Evolutionary conservation across 805 yeast genomes (phyloP).

Genomic region (Lipomyces orientalis): DNA sequence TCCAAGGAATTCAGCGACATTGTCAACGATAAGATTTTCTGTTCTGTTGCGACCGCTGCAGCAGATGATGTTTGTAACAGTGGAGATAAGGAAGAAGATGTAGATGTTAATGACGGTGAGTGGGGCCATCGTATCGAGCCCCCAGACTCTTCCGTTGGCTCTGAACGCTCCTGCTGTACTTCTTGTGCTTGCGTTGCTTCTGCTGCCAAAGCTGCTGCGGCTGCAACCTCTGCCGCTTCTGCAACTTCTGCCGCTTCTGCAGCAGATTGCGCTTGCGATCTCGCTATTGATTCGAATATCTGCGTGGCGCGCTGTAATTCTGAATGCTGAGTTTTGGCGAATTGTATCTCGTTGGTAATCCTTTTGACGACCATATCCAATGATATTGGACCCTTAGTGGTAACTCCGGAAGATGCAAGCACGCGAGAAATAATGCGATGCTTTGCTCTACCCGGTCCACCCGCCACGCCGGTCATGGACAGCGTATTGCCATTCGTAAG

Average conservation of each 20-base stretch:
- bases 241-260: slow-evolving; percentile 12
- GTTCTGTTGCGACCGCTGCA: slow-evolving; percentile 10
- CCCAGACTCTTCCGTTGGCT: not conserved
- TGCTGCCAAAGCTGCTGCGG: not conserved
- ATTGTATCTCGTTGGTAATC: slow-evolving; percentile 28
- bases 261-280: slow-evolving; percentile 10
- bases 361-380: slow-evolving; percentile 34
- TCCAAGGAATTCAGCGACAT: slow-evolving; percentile 20
- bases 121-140: not conserved
- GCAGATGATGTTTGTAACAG: slow-evolving; percentile 2
- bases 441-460: slow-evolving; percentile 19
- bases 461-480: slow-evolving; percentile 14
- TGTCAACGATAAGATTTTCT: slow-evolving; percentile 16
- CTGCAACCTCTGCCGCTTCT: slow-evolving; percentile 3
- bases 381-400: slow-evolving; percentile 33
- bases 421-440: slow-evolving; percentile 35
- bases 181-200: not conserved
- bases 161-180: not conserved
- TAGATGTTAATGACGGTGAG: slow-evolving; percentile 5
- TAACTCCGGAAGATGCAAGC: slow-evolving; percentile 15
- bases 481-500: slow-evolving; percentile 7
- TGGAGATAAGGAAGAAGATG: slow-evolving; percentile 8
- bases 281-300: slow-evolving; percentile 26
- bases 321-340: slow-evolving; percentile 25
- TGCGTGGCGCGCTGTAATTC: slow-evolving; percentile 31